phyloP scores from a whole-genome alignment of 202 grass and related monocot genomes.

The Panicum hallii region DNA sequence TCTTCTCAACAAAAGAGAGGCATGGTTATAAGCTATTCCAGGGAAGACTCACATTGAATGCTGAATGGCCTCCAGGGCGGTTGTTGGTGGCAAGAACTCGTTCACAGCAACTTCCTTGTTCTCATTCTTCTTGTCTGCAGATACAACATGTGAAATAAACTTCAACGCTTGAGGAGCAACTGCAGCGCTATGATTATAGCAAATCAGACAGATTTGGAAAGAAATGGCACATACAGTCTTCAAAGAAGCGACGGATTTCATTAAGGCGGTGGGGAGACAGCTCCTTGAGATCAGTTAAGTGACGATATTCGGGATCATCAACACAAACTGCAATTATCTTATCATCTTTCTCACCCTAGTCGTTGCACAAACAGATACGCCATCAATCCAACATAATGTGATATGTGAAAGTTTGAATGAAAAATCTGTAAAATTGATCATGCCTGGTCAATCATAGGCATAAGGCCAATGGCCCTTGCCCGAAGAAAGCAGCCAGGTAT shows the following conservation, averaged over 20 bases:
- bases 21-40: slow-evolving; percentile 2
- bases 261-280: slow-evolving; percentile 78
- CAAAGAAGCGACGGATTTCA: slow-evolving; percentile 88
- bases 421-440: neutral
- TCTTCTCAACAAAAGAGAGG: neutral
- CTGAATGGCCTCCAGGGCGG: slow-evolving; percentile 65
- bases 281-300: slow-evolving; percentile 72
- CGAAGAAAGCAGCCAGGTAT: slow-evolving; percentile 75
- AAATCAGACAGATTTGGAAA: neutral
- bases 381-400: slow-evolving; percentile 25
- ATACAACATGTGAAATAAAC: slow-evolving; percentile 3
- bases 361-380: slow-evolving; percentile 25
- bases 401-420: neutral
- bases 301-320: slow-evolving; percentile 79
- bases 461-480: slow-evolving; percentile 80
- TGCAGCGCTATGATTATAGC: neutral
- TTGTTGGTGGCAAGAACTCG: slow-evolving; percentile 67
- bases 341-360: slow-evolving; percentile 85
- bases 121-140: slow-evolving; percentile 88
- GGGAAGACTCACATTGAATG: slow-evolving; percentile 67
- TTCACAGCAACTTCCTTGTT: slow-evolving; percentile 92
- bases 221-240: slow-evolving; percentile 67
- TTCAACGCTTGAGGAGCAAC: neutral
- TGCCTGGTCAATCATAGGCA: slow-evolving; percentile 94
- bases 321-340: slow-evolving; percentile 88